Base-by-base conservation (phyloP, 345 rosid genomes). In the Eucalyptus microcorys region DNA sequence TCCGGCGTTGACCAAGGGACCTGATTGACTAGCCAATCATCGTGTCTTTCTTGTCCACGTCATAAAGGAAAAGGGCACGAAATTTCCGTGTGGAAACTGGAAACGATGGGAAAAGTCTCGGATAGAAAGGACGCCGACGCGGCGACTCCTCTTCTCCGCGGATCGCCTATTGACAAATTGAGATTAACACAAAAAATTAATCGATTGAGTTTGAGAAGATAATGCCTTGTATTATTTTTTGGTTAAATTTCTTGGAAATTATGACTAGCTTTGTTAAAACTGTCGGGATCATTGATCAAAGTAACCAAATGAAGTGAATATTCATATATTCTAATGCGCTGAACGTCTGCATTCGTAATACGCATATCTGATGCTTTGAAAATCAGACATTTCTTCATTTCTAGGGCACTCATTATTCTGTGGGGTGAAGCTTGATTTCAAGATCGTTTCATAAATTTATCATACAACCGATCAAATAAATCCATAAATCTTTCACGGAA, bases 311-410 rank as follows among this genome's bases (percentile, higher is more conserved):
- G 7, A 66, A 66, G 6, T 9, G 22, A 66, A 66, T 66, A 66
- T 64, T n/a, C 21, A 8, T 64, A 7, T 64, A 26, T 59, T 59
- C 16, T 12, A 59, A 59, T 59, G 4, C 8, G 1, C 0, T 3
- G 8, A 26, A 30, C 3, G 0, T 27, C 4, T 5, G 68, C 16
- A 2, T 14, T 30, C 3, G 17, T 17, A 15, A 64, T n/a, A 14
- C 3, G 10, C 19, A n/a, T 34, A 14, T 64, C 10, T 15, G 3
- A 64, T 4, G 21, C 37, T 64, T 4, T 64, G 40, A 14, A 7
- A n/a, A 64, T 59, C 8, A 3, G 4, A n/a, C 37, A 68, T 34
- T 9, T 68, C 80, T 68, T 68, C 43, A 17, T 68, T 34, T 34
- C 11, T 3, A 9, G 43, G 80, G 43, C 4, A 34, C 26, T 68